Conservation (phyloP, 2,329 filamentous ascomycete species). For the Ophiocordyceps camponoti-saundersi region DNA sequence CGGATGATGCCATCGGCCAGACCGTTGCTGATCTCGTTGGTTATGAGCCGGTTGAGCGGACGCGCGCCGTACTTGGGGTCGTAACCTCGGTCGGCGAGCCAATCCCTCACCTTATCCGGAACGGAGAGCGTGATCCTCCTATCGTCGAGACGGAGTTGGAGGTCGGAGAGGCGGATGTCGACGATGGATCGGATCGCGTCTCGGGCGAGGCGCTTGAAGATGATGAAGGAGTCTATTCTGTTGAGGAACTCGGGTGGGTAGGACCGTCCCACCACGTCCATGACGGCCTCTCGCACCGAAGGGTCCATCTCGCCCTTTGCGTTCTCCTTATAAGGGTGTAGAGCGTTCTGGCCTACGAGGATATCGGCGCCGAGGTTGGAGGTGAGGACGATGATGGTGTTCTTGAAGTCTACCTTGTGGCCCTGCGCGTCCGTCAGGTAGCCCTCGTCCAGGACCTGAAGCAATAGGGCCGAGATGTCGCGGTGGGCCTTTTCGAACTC, state of each 20-base stretch:
- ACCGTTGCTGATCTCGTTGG: conserved; percentile 91
- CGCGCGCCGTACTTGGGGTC: conserved; percentile 89
- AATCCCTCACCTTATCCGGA: conserved; percentile 75
- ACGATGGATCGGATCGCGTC: conserved; percentile 90
- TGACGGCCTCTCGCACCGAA: conserved; percentile 74
- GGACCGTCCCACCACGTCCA: conserved; percentile 80
- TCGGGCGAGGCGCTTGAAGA: conserved; percentile 92
- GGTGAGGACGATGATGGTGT: conserved; percentile 99
- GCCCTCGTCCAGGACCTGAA: conserved; percentile 98
- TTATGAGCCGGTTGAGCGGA: conserved; percentile 75
- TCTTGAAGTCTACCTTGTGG: conserved; percentile 82
- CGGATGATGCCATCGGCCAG: conserved; percentile 82
- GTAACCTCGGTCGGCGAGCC: conserved; percentile 80
- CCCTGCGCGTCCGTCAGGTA: conserved; percentile 98
- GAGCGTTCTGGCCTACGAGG: conserved; percentile 60
- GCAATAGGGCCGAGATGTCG: conserved; percentile 85
- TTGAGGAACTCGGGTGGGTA: conserved; percentile 98
- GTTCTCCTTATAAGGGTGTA: conserved; percentile 46
- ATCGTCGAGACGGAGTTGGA: conserved; percentile 70
- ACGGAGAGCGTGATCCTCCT: conserved; percentile 76
- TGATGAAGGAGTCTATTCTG: conserved; percentile 88
- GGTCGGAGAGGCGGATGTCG: conserved; percentile 71
- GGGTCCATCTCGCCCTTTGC: conserved; percentile 70
- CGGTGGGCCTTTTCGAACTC: conserved; percentile 99
- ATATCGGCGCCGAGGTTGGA: conserved; percentile 93